Conservation (phyloP, 768 basidiomycete genomes). For the Pholiota microspora region DNA sequence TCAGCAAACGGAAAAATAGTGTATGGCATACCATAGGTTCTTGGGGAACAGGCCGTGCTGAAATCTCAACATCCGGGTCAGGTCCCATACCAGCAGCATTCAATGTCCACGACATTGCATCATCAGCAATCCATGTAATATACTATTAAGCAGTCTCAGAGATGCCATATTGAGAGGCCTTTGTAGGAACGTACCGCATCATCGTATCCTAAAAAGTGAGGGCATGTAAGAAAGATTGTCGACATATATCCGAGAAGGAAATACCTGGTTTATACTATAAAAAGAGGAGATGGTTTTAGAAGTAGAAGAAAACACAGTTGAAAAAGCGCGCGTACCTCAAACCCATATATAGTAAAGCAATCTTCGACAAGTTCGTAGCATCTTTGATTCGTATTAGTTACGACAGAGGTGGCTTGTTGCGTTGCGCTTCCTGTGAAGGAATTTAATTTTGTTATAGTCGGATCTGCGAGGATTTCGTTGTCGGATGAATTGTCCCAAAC, state of each 20-base stretch:
- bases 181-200: not conserved
- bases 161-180: conserved; percentile 20
- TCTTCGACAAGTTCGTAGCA: conserved; percentile 60
- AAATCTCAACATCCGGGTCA: conserved; percentile 54
- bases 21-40: conserved; percentile 70
- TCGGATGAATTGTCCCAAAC: conserved; percentile 62
- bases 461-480: conserved; percentile 57
- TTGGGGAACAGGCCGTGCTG: conserved; percentile 68
- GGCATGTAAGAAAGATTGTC: not conserved
- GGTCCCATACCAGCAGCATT: conserved; percentile 60
- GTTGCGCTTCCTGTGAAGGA: conserved; percentile 71
- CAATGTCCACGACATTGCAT: conserved; percentile 67
- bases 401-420: conserved; percentile 81
- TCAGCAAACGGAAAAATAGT: not conserved
- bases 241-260: no score
- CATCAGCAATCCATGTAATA: conserved; percentile 75
- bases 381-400: conserved; percentile 61
- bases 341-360: conserved; percentile 72
- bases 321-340: conserved; percentile 49
- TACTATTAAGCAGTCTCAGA: conserved; percentile 43
- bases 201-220: not conserved
- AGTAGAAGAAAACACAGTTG: not conserved
- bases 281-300: not conserved
- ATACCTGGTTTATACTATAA: conserved; percentile 59
- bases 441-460: conserved; percentile 52